A percentile compares a stretch with the other conserved stretches of the same genome.
These are phyloP conservation scores for Penicillium cinerascens DNA, from an alignment of 495 filamentous ascomycete species.

Conservation along the genomic window DNA sequence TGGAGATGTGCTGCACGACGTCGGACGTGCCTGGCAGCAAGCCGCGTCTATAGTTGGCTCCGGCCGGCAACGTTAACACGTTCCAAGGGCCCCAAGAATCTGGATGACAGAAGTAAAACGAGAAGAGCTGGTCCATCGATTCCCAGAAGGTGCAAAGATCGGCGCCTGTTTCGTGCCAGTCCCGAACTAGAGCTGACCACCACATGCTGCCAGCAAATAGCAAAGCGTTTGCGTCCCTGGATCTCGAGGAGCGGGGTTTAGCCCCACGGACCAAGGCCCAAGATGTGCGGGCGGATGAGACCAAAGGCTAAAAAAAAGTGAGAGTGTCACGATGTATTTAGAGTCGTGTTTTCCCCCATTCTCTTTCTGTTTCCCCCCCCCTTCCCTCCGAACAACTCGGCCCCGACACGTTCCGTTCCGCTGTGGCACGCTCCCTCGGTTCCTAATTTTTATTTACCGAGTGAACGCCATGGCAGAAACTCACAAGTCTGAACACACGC, in stretches of 20 bases:
- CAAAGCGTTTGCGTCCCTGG: not conserved
- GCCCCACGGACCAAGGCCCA: not conserved
- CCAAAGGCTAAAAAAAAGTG: not conserved
- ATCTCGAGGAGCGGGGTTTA: conserved; percentile 1
- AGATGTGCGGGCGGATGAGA: no score
- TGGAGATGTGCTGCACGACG: not conserved
- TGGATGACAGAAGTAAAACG: not conserved
- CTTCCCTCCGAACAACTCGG: not conserved
- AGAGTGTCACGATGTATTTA: not conserved
- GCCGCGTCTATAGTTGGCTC: not conserved
- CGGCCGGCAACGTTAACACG: not conserved
- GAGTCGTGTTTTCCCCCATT: not conserved
- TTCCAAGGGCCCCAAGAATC: not conserved
- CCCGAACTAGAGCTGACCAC: not conserved
- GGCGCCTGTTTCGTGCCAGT: not conserved
- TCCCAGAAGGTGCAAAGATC: not conserved
- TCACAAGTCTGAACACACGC: not conserved
- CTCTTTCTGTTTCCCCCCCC: not conserved
- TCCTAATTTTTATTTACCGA: not conserved
- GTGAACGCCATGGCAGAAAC: conserved; percentile 7
- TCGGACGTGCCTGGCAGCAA: not conserved
- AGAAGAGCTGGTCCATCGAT: not conserved
- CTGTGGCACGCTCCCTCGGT: not conserved
- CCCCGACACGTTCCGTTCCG: not conserved
- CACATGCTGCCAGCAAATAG: not conserved